Evolutionary conservation across 441 rosid genomes (phyloP), one percentile per base, ranked within the genome.

Genomic region (Arabidopsis lyrata): DNA sequence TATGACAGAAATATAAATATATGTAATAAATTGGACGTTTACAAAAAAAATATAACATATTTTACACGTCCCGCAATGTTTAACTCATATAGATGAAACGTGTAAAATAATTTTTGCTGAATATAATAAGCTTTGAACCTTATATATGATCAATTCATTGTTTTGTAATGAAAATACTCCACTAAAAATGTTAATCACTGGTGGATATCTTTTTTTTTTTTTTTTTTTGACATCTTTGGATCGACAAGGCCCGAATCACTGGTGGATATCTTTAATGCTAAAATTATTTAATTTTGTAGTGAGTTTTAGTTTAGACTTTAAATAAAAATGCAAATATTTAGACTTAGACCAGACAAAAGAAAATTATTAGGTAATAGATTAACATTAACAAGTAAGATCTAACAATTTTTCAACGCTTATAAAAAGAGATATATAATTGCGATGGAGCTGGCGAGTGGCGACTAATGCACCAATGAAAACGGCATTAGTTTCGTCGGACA

Each of bases 401-500:
- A 11, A 20, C n/a, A 5, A 20, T 9, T 22, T 50, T 50, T 50
- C 31, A 48, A 18, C 53, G 24, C 4, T 10, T 9, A n/a, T n/a
- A n/a, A n/a, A 20, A 8, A 15, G 49, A 60, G 34, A 50, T 13
- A 60, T 27, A 38, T 71, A 50, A 38, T 52, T 61, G 34, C 8
- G 7, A 52, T 49, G 42, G 38, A 48, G 50, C 34, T 71, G 76
- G 54, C 62, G 20, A 18, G 14, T 13, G 44, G 63, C 53, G 61
- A 58, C 29, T 35, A 11, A 35, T 11, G 10, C 44, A 16, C 44
- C n/a, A 35, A 10, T 3, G 27, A 24, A 35, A 58, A 11, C 45
- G 10, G 24, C 41, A 39, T 20, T 53, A 14, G 35, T 6, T 20
- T 20, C 62, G 63, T 20, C 58, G 29, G 35, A 8, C 34, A 3